phyloP scores from a whole-genome alignment of 2,329 filamentous ascomycete species.

The Fusarium kyushuense region DNA sequence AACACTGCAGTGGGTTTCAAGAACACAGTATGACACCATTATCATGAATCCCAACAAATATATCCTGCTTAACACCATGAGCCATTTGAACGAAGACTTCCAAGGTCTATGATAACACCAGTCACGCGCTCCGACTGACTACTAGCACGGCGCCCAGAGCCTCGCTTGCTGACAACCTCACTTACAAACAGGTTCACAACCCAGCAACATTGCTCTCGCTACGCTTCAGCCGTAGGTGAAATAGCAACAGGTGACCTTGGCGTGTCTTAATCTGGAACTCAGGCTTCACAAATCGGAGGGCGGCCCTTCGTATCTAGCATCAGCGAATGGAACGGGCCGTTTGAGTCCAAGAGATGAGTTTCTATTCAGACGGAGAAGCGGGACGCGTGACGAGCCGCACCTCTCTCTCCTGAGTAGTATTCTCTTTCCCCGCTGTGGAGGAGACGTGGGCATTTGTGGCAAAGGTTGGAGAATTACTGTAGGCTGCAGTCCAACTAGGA shows the following conservation, averaged over 20 bases:
- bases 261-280: conserved; percentile 33
- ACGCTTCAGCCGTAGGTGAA: conserved; percentile 17
- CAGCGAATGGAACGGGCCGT: conserved; percentile 42
- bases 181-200: conserved; percentile 4
- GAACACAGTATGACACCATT: conserved; percentile 28
- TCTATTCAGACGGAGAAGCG: conserved; percentile 12
- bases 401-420: neutral
- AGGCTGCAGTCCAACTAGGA: neutral
- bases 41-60: conserved; percentile 10
- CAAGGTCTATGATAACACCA: conserved; percentile 12
- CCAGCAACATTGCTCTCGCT: conserved; percentile 24
- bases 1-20: conserved; percentile 1
- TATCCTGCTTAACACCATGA: neutral
- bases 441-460: conserved; percentile 23
- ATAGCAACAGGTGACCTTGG: conserved; percentile 41
- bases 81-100: conserved; percentile 18
- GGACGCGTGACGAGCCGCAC: conserved; percentile 42
- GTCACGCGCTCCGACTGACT: conserved; percentile 10
- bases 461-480: conserved; percentile 8
- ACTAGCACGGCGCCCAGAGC: conserved; percentile 31
- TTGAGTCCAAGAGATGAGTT: conserved; percentile 8
- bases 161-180: conserved; percentile 23
- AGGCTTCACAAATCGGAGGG: conserved; percentile 24
- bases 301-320: conserved; percentile 40
- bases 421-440: conserved; percentile 20